Conservation (phyloP, 306 rosid species). For the Quercus parvula region DNA sequence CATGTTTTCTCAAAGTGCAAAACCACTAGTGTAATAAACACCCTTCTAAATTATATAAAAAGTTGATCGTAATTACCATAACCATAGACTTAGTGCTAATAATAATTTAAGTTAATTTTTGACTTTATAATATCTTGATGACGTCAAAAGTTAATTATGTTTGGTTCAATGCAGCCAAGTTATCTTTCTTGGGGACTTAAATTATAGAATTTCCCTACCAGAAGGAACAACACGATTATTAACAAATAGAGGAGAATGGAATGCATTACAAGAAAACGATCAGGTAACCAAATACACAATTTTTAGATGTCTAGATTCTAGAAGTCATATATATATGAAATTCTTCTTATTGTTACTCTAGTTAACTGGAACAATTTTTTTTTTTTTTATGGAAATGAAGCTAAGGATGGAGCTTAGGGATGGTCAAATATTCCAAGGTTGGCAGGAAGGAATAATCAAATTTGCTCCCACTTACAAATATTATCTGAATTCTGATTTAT, state of each 20-base stretch:
- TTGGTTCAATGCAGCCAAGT: slow-evolving; percentile 56
- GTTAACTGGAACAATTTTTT: background rate
- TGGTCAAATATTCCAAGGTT: slow-evolving; percentile 62
- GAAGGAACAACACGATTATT: slow-evolving; percentile 64
- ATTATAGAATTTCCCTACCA: slow-evolving; percentile 74
- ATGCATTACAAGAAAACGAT: slow-evolving; percentile 61
- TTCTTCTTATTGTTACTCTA: background rate
- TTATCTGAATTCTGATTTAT: slow-evolving; percentile 65
- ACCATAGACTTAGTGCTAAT: background rate
- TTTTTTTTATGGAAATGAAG: slow-evolving; percentile 43
- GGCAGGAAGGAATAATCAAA: slow-evolving; percentile 73
- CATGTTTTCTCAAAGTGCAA: background rate
- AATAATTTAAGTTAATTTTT: background rate
- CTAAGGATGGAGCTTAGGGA: slow-evolving; percentile 54
- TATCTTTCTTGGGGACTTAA: slow-evolving; percentile 82
- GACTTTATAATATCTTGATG: background rate
- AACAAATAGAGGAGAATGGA: slow-evolving; percentile 60
- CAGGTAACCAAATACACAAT: slow-evolving; percentile 47
- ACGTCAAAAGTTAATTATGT: background rate
- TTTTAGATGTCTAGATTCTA: background rate
- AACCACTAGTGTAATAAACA: slow-evolving; percentile 18
- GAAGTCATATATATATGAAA: no score
- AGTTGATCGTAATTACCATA: slow-evolving; percentile 19
- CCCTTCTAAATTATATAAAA: background rate
- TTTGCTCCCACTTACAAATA: slow-evolving; percentile 93